phyloP scores from a whole-genome alignment of 371 early-diverging fungal species.

The Batrachochytrium dendrobatidis region DNA sequence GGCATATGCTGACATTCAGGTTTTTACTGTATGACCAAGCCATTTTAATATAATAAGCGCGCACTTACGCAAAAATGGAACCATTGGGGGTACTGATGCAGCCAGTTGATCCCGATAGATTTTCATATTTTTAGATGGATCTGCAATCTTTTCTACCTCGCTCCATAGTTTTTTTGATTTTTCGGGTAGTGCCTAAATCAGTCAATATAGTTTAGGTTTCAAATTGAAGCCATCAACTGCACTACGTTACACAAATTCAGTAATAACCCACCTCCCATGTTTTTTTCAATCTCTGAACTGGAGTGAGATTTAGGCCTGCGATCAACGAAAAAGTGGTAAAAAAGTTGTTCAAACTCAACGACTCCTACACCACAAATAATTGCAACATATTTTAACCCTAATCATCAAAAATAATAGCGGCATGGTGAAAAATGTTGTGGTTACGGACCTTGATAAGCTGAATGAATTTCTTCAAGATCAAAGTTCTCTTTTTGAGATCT shows the following conservation, averaged over 20 bases:
- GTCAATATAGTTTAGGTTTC: neutral
- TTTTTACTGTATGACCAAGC: too few species aligned
- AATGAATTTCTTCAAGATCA: slow-evolving; percentile 36
- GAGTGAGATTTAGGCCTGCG: slow-evolving; percentile 39
- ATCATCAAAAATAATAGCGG: neutral
- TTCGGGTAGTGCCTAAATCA: slow-evolving; percentile 28
- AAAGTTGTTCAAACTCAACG: slow-evolving; percentile 42
- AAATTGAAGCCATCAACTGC: neutral
- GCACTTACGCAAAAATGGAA: slow-evolving; percentile 47
- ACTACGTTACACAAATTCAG: neutral
- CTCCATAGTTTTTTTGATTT: slow-evolving; percentile 26
- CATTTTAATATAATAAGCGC: too few species aligned
- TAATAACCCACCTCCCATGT: slow-evolving; percentile 43
- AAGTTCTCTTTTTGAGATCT: slow-evolving; percentile 38
- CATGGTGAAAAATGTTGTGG: too few species aligned
- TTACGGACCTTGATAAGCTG: slow-evolving; percentile 34
- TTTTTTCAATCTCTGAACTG: slow-evolving; percentile 46
- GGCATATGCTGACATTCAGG: too few species aligned
- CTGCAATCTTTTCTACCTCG: slow-evolving; percentile 40
- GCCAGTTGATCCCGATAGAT: slow-evolving; percentile 38
- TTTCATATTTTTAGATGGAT: slow-evolving; percentile 50
- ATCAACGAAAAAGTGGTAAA: slow-evolving; percentile 43
- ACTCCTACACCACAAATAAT: slow-evolving; percentile 11
- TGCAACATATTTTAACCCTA: neutral
- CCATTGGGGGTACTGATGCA: slow-evolving; percentile 36